These are phyloP conservation scores for Ophiostoma sp. DNA, from an alignment of 2,329 filamentous ascomycete species.

Conservation along the genomic window DNA sequence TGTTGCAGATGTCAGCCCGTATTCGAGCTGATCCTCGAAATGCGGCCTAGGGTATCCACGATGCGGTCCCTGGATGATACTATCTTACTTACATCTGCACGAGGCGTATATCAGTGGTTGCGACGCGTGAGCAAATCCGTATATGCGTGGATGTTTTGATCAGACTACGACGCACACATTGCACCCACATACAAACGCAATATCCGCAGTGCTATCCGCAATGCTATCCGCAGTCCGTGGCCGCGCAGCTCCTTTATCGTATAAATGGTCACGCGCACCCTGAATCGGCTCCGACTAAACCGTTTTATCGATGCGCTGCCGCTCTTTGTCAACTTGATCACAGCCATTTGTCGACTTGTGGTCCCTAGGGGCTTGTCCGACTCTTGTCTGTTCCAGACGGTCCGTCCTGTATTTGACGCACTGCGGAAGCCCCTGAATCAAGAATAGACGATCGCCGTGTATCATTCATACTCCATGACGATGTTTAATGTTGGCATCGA, in stretches of 20 bases:
- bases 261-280: slow-evolving; percentile 9
- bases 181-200: not conserved
- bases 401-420: not conserved
- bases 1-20: not conserved
- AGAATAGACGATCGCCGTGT: too few species aligned
- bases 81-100: not conserved
- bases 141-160: not conserved
- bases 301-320: slow-evolving; percentile 2
- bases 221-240: not conserved
- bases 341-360: not conserved
- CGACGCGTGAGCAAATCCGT: not conserved
- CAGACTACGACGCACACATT: not conserved
- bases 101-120: not conserved
- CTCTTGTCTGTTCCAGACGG: not conserved
- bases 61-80: not conserved
- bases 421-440: not conserved
- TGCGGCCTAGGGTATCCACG: not conserved
- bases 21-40: not conserved
- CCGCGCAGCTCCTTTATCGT: not conserved
- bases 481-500: too few species aligned
- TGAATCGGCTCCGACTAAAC: slow-evolving; percentile 3
- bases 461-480: too few species aligned
- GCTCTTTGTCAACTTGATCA: not conserved
- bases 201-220: not conserved
- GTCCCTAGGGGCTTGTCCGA: too few species aligned